A percentile compares a stretch with the other conserved stretches of the same genome.
phyloP scores from a whole-genome alignment of 805 yeast species.

The Barnettozyma sucrosica region DNA sequence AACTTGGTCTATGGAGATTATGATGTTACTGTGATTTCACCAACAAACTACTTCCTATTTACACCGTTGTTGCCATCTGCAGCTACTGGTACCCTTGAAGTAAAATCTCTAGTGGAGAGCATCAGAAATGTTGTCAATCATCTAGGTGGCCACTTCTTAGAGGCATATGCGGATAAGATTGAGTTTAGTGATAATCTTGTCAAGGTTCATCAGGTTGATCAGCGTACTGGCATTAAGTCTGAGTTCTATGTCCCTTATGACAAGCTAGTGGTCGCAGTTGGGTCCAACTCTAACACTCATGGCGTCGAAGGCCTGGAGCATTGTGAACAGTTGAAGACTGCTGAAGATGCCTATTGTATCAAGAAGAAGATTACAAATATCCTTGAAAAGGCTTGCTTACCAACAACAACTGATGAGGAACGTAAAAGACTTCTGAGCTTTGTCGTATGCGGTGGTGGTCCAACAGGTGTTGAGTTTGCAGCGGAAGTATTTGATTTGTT shows the following conservation, averaged over 20 bases:
- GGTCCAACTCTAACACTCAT: slow-evolving; percentile 62
- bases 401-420: slow-evolving; percentile 58
- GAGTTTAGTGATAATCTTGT: slow-evolving; percentile 51
- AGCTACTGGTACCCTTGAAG: slow-evolving; percentile 64
- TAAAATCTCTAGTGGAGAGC: slow-evolving; percentile 59
- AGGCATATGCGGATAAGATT: slow-evolving; percentile 55
- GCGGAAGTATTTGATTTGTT: slow-evolving; percentile 64
- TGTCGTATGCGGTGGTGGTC: slow-evolving; percentile 72
- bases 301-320: slow-evolving; percentile 65
- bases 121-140: slow-evolving; percentile 49
- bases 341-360: slow-evolving; percentile 55
- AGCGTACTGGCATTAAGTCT: slow-evolving; percentile 34
- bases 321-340: slow-evolving; percentile 58
- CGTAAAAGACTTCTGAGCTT: slow-evolving; percentile 55
- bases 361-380: slow-evolving; percentile 49
- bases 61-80: slow-evolving; percentile 68
- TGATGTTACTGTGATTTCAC: slow-evolving; percentile 62
- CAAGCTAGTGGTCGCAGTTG: slow-evolving; percentile 62
- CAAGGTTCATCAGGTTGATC: slow-evolving; percentile 44
- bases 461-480: slow-evolving; percentile 71
- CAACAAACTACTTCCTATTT: slow-evolving; percentile 62
- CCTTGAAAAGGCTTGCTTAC: slow-evolving; percentile 58
- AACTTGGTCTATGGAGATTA: slow-evolving; percentile 47
- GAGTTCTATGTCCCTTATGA: slow-evolving; percentile 66
- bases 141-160: slow-evolving; percentile 55